Conservation (phyloP, 2,329 filamentous ascomycete species). For the Parastagonospora nodorum region DNA sequence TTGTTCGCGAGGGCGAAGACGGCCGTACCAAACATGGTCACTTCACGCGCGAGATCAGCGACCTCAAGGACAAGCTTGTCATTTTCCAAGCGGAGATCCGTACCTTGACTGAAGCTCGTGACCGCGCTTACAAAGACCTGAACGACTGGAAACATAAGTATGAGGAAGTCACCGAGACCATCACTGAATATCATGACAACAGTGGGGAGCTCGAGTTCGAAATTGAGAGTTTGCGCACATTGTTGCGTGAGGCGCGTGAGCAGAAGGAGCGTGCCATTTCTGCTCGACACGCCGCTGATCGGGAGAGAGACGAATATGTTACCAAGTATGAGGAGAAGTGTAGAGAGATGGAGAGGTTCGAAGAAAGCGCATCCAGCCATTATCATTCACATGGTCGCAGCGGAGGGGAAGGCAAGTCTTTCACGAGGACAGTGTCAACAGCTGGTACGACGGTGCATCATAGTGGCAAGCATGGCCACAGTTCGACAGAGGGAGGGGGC, state of each 20-base stretch:
- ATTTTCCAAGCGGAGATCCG: conserved; percentile 28
- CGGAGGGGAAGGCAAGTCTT: conserved; percentile 9
- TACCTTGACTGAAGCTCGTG: conserved; percentile 20
- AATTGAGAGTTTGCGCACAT: conserved; percentile 22
- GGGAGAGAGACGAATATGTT: conserved; percentile 27
- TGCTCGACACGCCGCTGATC: conserved; percentile 26
- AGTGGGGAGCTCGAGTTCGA: conserved; percentile 30
- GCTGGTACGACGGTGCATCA: conserved; percentile 23
- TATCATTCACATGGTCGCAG: conserved; percentile 14
- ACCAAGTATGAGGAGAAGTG: conserved; percentile 33
- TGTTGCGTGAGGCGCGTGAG: conserved; percentile 29
- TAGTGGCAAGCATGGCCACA: conserved; percentile 11
- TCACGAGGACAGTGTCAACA: conserved; percentile 17
- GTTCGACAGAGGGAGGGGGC: not conserved
- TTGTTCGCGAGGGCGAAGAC: conserved; percentile 23
- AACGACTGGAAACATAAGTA: conserved; percentile 31
- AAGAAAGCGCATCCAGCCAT: conserved; percentile 20
- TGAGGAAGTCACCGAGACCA: conserved; percentile 27
- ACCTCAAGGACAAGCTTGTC: conserved; percentile 19
- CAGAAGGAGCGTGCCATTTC: conserved; percentile 30
- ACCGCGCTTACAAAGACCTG: conserved; percentile 24
- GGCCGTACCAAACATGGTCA: conserved; percentile 19
- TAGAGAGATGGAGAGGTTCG: conserved; percentile 27
- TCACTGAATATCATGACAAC: conserved; percentile 24
- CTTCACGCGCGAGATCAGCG: conserved; percentile 16